Evolutionary conservation across 768 basidiomycete species (phyloP).

Genomic region (Jaapia argillacea): DNA sequence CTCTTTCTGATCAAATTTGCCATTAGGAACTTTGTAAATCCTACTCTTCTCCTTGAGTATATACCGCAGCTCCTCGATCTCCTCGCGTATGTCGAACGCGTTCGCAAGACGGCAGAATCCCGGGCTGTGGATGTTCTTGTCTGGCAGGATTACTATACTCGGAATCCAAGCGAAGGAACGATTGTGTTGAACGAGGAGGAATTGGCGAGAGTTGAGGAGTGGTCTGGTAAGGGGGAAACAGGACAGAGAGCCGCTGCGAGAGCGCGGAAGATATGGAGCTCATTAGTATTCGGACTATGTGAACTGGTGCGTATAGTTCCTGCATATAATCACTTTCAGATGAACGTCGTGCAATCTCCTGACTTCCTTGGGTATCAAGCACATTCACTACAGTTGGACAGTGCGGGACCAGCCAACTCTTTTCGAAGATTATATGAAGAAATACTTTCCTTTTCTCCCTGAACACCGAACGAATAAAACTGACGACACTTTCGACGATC

Average conservation of each 20-base stretch:
- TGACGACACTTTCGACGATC: no score
- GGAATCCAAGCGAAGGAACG: background rate
- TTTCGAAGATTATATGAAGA: background rate
- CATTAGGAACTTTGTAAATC: background rate
- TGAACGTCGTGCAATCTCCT: no score
- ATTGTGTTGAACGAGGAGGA: background rate
- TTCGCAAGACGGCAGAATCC: background rate
- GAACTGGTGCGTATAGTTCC: background rate
- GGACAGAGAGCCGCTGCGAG: no score
- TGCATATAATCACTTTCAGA: background rate
- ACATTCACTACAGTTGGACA: background rate
- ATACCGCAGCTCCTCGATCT: background rate
- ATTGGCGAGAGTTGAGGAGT: background rate
- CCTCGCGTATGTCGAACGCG: background rate
- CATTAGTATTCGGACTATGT: background rate
- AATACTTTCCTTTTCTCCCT: background rate
- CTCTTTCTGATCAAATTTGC: background rate
- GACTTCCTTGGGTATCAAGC: no score
- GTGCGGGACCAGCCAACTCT: no score
- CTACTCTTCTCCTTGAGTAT: background rate
- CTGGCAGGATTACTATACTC: background rate
- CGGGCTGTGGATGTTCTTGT: background rate
- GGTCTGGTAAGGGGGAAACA: background rate
- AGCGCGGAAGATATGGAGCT: background rate
- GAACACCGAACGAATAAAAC: background rate